Evolutionary conservation across 345 rosid genomes (phyloP).

Genomic region (Durio zibethinus): DNA sequence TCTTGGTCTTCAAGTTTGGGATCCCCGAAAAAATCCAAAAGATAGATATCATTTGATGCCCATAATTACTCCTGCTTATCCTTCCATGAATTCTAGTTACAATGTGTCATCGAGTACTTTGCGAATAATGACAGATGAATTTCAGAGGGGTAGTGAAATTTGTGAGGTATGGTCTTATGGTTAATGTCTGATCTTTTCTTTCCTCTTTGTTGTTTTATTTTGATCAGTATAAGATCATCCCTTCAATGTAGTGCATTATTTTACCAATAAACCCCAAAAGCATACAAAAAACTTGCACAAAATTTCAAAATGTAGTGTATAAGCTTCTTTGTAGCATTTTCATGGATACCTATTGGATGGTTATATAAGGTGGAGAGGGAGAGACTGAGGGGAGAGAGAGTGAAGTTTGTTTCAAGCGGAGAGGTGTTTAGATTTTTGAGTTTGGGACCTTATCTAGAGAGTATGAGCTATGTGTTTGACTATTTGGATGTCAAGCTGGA

Average conservation of each 20-base stretch:
- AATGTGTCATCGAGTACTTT: constrained; percentile 88
- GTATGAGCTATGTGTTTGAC: background rate
- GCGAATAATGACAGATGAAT: constrained; percentile 87
- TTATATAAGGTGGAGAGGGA: background rate
- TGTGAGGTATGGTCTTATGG: constrained; percentile 72
- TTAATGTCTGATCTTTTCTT: background rate
- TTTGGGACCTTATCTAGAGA: background rate
- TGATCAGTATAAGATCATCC: background rate
- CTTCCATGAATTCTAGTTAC: constrained; percentile 96
- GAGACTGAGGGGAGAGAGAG: background rate
- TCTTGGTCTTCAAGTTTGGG: constrained; percentile 95
- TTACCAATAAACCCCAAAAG: background rate
- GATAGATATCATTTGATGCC: constrained; percentile 93
- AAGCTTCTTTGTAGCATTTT: background rate
- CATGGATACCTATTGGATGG: background rate
- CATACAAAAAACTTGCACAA: background rate
- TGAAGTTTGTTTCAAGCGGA: background rate
- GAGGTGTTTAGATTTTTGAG: background rate
- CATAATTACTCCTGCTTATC: constrained; percentile 97
- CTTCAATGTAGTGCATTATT: background rate
- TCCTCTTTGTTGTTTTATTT: background rate
- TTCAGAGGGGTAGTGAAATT: constrained; percentile 84
- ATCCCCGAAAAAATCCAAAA: constrained; percentile 85
- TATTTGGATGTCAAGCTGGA: background rate
- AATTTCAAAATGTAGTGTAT: background rate